Conservation (phyloP, 257 asterid genomes). For the Sherardia arvensis region DNA sequence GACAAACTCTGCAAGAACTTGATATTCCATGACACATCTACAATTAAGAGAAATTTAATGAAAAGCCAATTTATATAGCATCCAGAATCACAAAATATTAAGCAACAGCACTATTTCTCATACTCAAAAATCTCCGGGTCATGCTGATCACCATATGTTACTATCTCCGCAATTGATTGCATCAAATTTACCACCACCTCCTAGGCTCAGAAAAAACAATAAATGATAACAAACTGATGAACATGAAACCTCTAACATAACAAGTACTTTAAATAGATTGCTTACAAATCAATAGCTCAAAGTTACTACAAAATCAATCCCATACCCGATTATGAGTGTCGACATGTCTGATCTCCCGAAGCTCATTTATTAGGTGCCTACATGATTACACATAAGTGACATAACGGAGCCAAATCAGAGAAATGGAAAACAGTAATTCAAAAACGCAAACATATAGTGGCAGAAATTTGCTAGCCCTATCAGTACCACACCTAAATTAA, state of each 20-base stretch:
- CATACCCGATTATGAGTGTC: conserved; percentile 16
- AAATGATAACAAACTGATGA: not conserved
- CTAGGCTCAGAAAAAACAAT: not conserved
- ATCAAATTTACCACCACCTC: conserved; percentile 14
- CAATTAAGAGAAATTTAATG: not conserved
- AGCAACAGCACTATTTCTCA: not conserved
- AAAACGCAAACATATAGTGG: not conserved
- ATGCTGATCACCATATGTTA: conserved; percentile 14
- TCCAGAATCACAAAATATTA: not conserved
- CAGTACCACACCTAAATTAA: not conserved
- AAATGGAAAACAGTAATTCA: not conserved
- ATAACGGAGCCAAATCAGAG: not conserved
- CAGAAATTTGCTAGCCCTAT: not conserved
- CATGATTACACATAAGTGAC: not conserved
- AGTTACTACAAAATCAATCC: not conserved
- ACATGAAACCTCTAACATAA: not conserved
- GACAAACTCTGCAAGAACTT: conserved; percentile 16
- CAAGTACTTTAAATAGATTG: not conserved
- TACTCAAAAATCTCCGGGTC: conserved; percentile 17
- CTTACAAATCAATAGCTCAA: not conserved
- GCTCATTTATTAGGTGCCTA: conserved; percentile 9
- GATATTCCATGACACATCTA: conserved; percentile 22
- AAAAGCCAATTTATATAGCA: not conserved
- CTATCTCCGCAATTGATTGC: conserved; percentile 18
- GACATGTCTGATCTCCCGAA: conserved; percentile 9